Percentiles rank a stretch among this genome's conserved stretches.
Evolutionary conservation across 371 early-diverging fungal species (phyloP).

Genomic region (Chytridiales sp.): DNA sequence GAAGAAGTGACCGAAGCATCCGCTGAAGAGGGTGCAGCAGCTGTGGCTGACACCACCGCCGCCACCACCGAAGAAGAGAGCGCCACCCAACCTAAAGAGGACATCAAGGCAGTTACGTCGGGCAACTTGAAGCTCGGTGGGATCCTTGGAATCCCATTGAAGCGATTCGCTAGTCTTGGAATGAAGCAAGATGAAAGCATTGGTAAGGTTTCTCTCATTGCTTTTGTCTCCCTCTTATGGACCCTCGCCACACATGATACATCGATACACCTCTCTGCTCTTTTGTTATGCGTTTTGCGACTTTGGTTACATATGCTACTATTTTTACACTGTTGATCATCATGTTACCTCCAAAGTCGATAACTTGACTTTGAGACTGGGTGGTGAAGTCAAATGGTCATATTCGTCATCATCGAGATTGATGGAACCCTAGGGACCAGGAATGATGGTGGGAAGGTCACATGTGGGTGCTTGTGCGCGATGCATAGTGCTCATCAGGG

Average conservation of each 20-base stretch:
- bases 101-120: not conserved
- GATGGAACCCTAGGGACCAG: too few relatives aligned
- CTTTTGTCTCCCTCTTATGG: not conserved
- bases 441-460: too few relatives aligned
- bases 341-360: too few relatives aligned
- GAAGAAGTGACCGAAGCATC: not conserved
- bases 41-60: not conserved
- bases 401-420: too few relatives aligned
- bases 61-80: not conserved
- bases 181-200: not conserved
- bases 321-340: too few relatives aligned
- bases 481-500: too few relatives aligned
- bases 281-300: not conserved
- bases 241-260: too few relatives aligned
- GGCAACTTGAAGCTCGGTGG: slow-evolving; percentile 10
- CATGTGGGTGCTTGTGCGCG: too few relatives aligned
- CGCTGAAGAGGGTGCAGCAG: not conserved
- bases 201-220: slow-evolving; percentile 1
- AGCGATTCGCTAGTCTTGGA: slow-evolving; percentile 6
- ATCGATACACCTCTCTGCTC: not conserved
- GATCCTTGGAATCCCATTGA: slow-evolving; percentile 6
- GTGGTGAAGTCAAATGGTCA: too few relatives aligned
- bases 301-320: too few relatives aligned
- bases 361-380: too few relatives aligned
- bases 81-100: too few relatives aligned